A percentile compares a stretch with the other conserved stretches of the same genome.
Evolutionary conservation across 768 basidiomycete genomes (phyloP).

Genomic region (Hygrocybe punicea): DNA sequence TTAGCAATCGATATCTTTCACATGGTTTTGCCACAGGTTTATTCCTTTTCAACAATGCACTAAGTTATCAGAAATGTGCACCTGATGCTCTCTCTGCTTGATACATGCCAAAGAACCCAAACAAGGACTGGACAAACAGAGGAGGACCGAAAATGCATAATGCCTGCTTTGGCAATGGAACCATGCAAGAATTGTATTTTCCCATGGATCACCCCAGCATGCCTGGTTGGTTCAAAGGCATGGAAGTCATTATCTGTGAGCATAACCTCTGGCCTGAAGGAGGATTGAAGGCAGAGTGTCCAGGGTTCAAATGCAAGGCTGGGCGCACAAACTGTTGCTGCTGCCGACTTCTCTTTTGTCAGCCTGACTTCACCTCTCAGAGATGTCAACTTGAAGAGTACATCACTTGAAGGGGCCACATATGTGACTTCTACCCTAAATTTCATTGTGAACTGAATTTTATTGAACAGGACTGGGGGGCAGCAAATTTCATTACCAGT

Average conservation of each 20-base stretch:
- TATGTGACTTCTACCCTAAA: constrained; percentile 39
- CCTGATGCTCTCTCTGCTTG: no score
- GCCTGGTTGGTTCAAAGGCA: no score
- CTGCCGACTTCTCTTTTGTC: constrained; percentile 14
- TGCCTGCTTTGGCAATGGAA: no score
- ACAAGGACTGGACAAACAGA: no score
- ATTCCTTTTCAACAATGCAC: no score
- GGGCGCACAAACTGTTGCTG: constrained; percentile 18
- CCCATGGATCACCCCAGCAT: no score
- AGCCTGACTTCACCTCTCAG: constrained; percentile 19
- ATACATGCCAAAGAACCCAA: no score
- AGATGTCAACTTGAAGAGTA: constrained; percentile 26
- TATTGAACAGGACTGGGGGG: constrained; percentile 33
- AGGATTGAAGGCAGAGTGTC: constrained; percentile 24
- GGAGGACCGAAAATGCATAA: no score
- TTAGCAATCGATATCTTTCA: constrained; percentile 18
- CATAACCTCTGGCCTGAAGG: constrained; percentile 15
- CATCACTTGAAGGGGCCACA: constrained; percentile 23
- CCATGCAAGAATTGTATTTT: no score
- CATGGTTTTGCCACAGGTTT: no score
- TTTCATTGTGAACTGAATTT: constrained; percentile 29
- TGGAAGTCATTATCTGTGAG: constrained; percentile 24
- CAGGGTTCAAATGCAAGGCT: constrained; percentile 19
- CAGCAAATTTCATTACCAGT: constrained; percentile 33
- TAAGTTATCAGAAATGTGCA: no score